Evolutionary conservation across 768 basidiomycete species (phyloP).

Genomic region (Suillus cothurnatus): DNA sequence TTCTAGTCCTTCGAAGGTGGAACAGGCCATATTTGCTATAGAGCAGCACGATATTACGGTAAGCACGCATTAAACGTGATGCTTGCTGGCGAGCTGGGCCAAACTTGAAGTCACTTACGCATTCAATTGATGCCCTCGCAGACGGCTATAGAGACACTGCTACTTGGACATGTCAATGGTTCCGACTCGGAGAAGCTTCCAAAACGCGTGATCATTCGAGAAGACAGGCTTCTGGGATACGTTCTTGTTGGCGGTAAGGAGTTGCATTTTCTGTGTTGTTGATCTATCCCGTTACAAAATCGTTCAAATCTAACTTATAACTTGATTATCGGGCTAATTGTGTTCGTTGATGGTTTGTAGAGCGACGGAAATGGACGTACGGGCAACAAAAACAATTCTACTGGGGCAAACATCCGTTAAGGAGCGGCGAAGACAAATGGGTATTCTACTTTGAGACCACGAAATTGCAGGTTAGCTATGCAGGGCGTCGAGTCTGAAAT

Average conservation of each 20-base stretch:
- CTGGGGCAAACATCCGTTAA: background rate
- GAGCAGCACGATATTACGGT: constrained; percentile 3
- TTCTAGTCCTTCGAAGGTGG: background rate
- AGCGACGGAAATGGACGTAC: background rate
- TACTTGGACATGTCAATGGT: background rate
- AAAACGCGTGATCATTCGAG: background rate
- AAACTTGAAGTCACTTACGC: background rate
- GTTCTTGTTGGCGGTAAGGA: constrained; percentile 2
- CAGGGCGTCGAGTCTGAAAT: background rate
- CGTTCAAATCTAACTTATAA: background rate
- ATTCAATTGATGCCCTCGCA: background rate
- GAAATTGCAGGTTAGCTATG: background rate
- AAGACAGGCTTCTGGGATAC: constrained; percentile 2
- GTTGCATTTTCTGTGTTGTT: background rate
- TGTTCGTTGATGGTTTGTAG: background rate
- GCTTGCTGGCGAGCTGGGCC: background rate
- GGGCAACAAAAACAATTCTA: constrained; percentile 1
- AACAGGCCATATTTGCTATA: background rate
- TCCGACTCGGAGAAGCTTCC: background rate
- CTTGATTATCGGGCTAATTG: background rate
- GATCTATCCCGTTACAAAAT: background rate
- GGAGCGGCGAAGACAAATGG: constrained; percentile 5
- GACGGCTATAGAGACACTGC: constrained; percentile 2
- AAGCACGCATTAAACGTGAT: background rate
- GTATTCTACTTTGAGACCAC: constrained; percentile 1